A percentile compares a stretch with the other conserved stretches of the same genome.
phyloP scores from a whole-genome alignment of 2,329 filamentous ascomycete species.

The Cercospora zeina region DNA sequence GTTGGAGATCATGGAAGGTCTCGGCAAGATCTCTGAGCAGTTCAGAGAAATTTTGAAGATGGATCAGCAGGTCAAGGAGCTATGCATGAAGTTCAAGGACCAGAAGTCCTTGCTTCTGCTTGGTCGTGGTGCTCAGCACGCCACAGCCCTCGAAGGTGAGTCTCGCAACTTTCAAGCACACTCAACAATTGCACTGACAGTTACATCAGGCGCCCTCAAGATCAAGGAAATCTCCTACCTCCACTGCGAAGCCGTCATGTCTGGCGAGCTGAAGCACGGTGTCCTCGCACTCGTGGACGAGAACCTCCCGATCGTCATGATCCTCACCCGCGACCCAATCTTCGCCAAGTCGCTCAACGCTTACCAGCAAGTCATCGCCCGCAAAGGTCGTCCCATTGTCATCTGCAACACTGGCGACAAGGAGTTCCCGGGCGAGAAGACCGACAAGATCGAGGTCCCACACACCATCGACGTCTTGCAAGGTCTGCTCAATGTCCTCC shows the following conservation, averaged over 20 bases:
- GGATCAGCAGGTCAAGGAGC: constrained; percentile 88
- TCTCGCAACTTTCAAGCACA: constrained; percentile 23
- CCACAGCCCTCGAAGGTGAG: constrained; percentile 84
- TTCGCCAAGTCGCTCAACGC: constrained; percentile 99
- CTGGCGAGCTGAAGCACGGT: constrained; percentile 98
- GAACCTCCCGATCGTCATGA: constrained; percentile 99
- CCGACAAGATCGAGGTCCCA: constrained; percentile 96
- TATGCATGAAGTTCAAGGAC: constrained; percentile 93
- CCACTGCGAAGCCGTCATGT: constrained; percentile 99
- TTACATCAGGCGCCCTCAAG: constrained; percentile 74
- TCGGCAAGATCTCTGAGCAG: constrained; percentile 82
- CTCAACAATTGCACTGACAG: constrained; percentile 30
- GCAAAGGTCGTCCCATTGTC: constrained; percentile 92
- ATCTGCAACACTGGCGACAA: constrained; percentile 91
- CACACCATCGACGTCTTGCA: constrained; percentile 93
- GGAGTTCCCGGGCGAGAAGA: constrained; percentile 84
- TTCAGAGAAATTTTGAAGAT: constrained; percentile 90
- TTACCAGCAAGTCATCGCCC: constrained; percentile 98
- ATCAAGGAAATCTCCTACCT: constrained; percentile 99
- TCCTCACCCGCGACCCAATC: constrained; percentile 90
- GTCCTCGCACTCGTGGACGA: constrained; percentile 96
- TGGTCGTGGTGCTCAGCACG: constrained; percentile 93
- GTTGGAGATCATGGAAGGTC: constrained; percentile 93
- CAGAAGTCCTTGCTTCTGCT: constrained; percentile 94
- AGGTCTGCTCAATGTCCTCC: constrained; percentile 96